Base-by-base conservation (phyloP, 2,329 filamentous ascomycete genomes). In the Stenocarpella maydis region DNA sequence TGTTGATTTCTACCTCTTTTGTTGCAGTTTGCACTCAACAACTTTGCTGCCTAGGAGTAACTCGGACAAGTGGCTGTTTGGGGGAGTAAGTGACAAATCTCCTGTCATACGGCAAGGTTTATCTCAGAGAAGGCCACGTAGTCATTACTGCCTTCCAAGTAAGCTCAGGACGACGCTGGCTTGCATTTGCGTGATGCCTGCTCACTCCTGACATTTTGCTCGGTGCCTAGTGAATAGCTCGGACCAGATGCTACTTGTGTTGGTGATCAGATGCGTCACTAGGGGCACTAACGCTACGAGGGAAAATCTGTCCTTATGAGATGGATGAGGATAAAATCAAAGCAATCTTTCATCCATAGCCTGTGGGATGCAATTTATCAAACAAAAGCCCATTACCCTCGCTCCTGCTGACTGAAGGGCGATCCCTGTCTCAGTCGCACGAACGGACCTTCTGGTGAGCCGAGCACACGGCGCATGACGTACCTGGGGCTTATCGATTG, bases 381-480 rank as follows among this genome's bases (percentile, higher is more conserved):
- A 9, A 49, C 12, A 12, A 45, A 34, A 26, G 10, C 49, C 9
- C 43, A 63, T 49, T 26, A 63, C 58, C 49, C 43, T 49, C 4
- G 31, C n/a, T 37, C 41, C 28, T 63, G 58, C 28, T 63, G 43
- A 63, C 41, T 34, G 58, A 49, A 47, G 58, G 24, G 49, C 26
- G 47, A 63, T 26, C 58, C 58, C 58, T 63, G 58, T 63, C 41
- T 37, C 14, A 24, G 4, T 8, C 28, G 14, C 28, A 21, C 58
- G 43, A 12, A 49, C 43, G 58, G 43, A 10, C 58, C 58, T 63
- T n/a, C 26, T 15, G 28, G 58, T 37, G 58, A 63, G 58, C 58
- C 58, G 58, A 34, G 58, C 58, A 49, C 58, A 37, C 43, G 43
- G 37, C 58, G 28, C 58, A 63, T 63, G 58, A 63, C 58, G 58